Evolutionary conservation across 1,139 yeast species (phyloP).

Genomic region (Magnusiomyces suaveolens): DNA sequence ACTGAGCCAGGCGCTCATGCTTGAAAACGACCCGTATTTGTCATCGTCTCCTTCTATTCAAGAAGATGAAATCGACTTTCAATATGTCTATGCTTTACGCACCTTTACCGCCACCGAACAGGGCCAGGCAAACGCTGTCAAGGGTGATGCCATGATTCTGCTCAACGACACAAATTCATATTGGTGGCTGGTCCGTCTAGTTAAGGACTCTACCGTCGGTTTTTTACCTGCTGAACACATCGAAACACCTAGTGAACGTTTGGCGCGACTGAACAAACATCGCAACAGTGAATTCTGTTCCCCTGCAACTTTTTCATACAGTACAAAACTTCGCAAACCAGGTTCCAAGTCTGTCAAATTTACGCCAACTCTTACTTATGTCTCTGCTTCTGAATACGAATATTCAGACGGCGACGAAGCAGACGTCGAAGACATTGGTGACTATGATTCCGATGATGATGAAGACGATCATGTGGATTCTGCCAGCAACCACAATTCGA

Average conservation of each 20-base stretch:
- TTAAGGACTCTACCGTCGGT: conserved; percentile 54
- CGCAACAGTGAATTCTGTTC: conserved; percentile 63
- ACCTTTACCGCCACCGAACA: conserved; percentile 91
- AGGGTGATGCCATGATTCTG: conserved; percentile 75
- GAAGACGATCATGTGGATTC: background rate
- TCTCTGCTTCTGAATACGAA: conserved; percentile 28
- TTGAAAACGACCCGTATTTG: conserved; percentile 24
- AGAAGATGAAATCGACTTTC: conserved; percentile 66
- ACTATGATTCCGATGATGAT: conserved; percentile 14
- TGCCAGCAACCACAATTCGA: background rate
- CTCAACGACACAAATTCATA: conserved; percentile 85
- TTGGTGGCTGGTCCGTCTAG: conserved; percentile 89
- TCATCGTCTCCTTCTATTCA: conserved; percentile 45
- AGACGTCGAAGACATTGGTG: conserved; percentile 18
- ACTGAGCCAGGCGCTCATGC: background rate
- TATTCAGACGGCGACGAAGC: conserved; percentile 24
- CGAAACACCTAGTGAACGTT: conserved; percentile 82
- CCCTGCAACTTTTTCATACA: conserved; percentile 9
- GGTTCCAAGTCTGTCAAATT: conserved; percentile 21
- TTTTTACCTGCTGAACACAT: conserved; percentile 95
- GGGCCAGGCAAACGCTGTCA: conserved; percentile 70
- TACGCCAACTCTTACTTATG: conserved; percentile 20
- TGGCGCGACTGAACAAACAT: conserved; percentile 87
- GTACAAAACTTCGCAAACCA: background rate
- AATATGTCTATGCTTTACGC: conserved; percentile 72